These are phyloP conservation scores for Globisporangium abappressorium DNA, from an alignment of 352 stramenopile species.

Conservation along the genomic window DNA sequence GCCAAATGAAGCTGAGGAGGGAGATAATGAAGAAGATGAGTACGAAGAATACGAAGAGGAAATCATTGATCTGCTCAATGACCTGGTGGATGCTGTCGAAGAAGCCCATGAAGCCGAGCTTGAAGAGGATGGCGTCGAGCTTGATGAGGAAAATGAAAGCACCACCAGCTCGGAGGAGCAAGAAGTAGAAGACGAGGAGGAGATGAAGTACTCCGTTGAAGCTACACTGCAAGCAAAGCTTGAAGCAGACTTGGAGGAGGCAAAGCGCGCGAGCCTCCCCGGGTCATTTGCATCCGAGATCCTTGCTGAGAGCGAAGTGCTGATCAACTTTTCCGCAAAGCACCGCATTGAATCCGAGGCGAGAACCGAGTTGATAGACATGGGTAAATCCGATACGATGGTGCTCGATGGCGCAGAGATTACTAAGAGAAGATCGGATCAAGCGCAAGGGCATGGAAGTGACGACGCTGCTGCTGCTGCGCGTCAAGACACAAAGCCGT, in stretches of 20 bases:
- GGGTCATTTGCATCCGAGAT: background rate
- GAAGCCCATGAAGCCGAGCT: slow-evolving; percentile 4
- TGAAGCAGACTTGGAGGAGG: slow-evolving; percentile 5
- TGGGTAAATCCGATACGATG: slow-evolving; percentile 26
- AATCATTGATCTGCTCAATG: slow-evolving; percentile 27
- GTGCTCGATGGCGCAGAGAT: background rate
- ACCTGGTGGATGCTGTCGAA: slow-evolving; percentile 19
- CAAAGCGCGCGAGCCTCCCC: slow-evolving; percentile 1
- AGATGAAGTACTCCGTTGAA: slow-evolving; percentile 4
- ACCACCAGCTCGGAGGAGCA: background rate
- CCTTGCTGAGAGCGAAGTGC: slow-evolving; percentile 9
- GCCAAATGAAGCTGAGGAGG: slow-evolving; percentile 13
- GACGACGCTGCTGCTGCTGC: background rate
- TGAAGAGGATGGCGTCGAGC: background rate
- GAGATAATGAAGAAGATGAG: slow-evolving; percentile 4
- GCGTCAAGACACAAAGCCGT: slow-evolving; percentile 14
- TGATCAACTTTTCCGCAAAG: background rate
- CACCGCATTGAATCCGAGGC: slow-evolving; percentile 20
- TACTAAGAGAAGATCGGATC: background rate
- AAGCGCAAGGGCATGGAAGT: slow-evolving; percentile 10
- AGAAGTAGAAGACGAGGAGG: slow-evolving; percentile 9
- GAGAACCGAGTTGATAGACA: slow-evolving; percentile 25
- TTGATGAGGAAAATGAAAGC: slow-evolving; percentile 20
- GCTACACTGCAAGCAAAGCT: background rate
- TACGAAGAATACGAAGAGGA: slow-evolving; percentile 20